These are phyloP conservation scores for Macrocybe gigantea DNA, from an alignment of 768 basidiomycete genomes.

Conservation along the genomic window DNA sequence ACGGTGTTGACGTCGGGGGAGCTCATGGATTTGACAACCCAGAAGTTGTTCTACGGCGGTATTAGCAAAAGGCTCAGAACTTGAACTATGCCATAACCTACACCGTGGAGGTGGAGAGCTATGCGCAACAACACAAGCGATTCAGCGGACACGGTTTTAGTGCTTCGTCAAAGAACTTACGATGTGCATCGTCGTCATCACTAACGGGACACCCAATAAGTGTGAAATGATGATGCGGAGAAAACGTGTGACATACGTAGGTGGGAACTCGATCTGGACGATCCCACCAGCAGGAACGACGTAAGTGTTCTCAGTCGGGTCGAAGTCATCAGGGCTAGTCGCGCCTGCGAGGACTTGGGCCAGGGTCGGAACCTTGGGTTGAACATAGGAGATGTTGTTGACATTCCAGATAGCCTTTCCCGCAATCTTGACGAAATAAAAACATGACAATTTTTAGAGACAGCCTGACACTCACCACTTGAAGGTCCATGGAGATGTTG, in stretches of 20 bases:
- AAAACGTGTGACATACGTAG: constrained; percentile 10
- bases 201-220: constrained; percentile 4
- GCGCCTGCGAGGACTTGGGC: constrained; percentile 34
- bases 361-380: constrained; percentile 22
- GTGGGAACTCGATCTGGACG: constrained; percentile 32
- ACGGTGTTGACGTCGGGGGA: constrained; percentile 27
- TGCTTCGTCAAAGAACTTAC: constrained; percentile 7
- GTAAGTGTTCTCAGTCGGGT: constrained; percentile 30
- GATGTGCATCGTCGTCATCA: constrained; percentile 22
- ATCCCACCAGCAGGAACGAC: constrained; percentile 30
- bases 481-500: constrained; percentile 18
- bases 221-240: background rate
- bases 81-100: constrained; percentile 5
- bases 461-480: constrained; percentile 11
- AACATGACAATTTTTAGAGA: background rate
- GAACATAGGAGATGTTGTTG: constrained; percentile 25
- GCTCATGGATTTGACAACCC: constrained; percentile 31
- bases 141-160: background rate
- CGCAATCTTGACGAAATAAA: constrained; percentile 7
- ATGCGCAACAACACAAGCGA: background rate
- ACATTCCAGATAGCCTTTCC: constrained; percentile 23
- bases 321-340: constrained; percentile 19
- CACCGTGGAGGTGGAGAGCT: constrained; percentile 27
- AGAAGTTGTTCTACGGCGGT: constrained; percentile 27
- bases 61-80: background rate